These are phyloP conservation scores for Dovyalis caffra DNA, from an alignment of 345 rosid genomes.

Conservation along the genomic window DNA sequence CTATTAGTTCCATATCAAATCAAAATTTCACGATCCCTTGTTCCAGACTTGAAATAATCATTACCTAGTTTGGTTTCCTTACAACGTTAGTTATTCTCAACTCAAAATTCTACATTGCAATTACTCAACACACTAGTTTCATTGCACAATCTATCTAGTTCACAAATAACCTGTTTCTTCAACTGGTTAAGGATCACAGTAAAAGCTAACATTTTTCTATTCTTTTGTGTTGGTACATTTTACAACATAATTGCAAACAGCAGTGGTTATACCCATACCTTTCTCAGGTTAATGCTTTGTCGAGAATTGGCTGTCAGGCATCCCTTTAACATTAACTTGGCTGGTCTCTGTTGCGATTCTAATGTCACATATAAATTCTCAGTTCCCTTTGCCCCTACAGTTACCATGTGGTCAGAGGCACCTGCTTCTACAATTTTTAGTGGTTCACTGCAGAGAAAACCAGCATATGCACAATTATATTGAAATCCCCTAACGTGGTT, in stretches of 20 bases:
- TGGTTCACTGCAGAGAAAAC: constrained; percentile 32
- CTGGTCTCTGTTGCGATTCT: constrained; percentile 32
- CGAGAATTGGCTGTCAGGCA: constrained; percentile 18
- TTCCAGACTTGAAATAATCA: neutral
- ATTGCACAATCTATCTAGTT: neutral
- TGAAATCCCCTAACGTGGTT: neutral
- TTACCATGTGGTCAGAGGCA: constrained; percentile 13
- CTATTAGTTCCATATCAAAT: too few relatives aligned
- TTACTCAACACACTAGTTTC: constrained; percentile 2
- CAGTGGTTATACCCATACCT: constrained; percentile 25
- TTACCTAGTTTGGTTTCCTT: neutral
- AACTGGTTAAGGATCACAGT: too few relatives aligned
- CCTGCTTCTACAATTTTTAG: constrained; percentile 37
- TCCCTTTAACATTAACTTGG: constrained; percentile 20
- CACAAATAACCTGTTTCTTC: neutral
- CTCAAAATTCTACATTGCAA: neutral
- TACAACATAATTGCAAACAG: too few relatives aligned
- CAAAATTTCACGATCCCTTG: too few relatives aligned
- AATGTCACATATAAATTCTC: constrained; percentile 17
- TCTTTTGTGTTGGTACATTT: too few relatives aligned
- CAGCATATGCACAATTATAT: constrained; percentile 7
- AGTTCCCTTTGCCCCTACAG: constrained; percentile 15
- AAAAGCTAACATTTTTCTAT: too few relatives aligned
- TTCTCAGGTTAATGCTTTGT: constrained; percentile 11
- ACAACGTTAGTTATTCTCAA: neutral